Conservation (phyloP, 257 asterid species). For the Scutellaria minor region DNA sequence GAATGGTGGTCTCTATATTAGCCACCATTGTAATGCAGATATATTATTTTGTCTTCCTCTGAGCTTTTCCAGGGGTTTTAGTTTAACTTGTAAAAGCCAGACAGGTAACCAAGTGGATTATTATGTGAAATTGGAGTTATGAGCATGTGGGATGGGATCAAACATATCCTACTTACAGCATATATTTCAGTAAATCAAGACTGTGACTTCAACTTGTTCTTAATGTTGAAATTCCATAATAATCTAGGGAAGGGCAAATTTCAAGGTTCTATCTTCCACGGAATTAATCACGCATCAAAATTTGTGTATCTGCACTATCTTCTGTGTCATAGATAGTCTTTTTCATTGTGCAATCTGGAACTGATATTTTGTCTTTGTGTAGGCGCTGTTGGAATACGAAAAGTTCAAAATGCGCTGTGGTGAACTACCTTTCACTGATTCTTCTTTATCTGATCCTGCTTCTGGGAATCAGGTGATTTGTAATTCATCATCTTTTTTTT, state of each 20-base stretch:
- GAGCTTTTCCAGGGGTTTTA: background rate
- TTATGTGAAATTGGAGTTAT: conserved; percentile 2
- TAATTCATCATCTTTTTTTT: background rate
- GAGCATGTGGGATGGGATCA: conserved; percentile 7
- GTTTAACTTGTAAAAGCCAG: background rate
- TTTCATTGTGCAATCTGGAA: conserved; percentile 31
- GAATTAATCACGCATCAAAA: background rate
- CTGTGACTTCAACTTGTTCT: background rate
- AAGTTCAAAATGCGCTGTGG: conserved; percentile 87
- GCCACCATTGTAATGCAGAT: background rate
- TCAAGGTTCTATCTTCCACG: background rate
- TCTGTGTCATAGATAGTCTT: conserved; percentile 7
- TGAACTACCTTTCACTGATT: conserved; percentile 84
- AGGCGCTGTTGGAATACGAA: conserved; percentile 90
- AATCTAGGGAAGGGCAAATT: conserved; percentile 3
- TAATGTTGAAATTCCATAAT: background rate
- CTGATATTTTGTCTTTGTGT: conserved; percentile 40
- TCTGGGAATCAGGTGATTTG: conserved; percentile 70
- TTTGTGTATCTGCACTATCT: conserved; percentile 6
- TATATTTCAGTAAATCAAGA: background rate
- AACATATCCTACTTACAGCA: background rate
- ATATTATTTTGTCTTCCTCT: background rate
- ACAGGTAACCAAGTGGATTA: background rate
- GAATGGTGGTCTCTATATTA: conserved; percentile 2
- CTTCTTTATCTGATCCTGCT: conserved; percentile 63